A percentile compares a stretch with the other conserved stretches of the same genome.
Conservation (phyloP, 805 yeast genomes). For the Candida quercuum region DNA sequence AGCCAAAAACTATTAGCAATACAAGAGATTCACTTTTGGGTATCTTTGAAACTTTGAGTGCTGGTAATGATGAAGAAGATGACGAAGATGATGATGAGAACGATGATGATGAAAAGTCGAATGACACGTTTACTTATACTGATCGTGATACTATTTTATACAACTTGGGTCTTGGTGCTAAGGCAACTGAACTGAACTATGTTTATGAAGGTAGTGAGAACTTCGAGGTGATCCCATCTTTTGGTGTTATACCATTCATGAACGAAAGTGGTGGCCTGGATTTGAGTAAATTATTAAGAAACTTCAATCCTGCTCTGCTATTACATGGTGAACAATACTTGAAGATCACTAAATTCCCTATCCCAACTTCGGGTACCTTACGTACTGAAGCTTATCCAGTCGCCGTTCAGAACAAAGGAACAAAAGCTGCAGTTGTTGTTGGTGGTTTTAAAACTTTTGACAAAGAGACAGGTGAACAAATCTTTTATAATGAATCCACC, state of each 20-base stretch:
- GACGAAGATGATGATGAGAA: slow-evolving; percentile 36
- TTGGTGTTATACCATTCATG: slow-evolving; percentile 86
- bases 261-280: slow-evolving; percentile 52
- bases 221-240: slow-evolving; percentile 84
- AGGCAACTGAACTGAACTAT: slow-evolving; percentile 67
- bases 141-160: slow-evolving; percentile 74
- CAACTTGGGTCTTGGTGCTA: slow-evolving; percentile 88
- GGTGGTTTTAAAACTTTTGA: slow-evolving; percentile 71
- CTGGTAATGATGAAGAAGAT: slow-evolving; percentile 32
- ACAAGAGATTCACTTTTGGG: slow-evolving; percentile 79
- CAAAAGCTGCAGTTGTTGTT: slow-evolving; percentile 71
- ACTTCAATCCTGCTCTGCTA: slow-evolving; percentile 84
- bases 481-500: slow-evolving; percentile 80
- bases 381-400: slow-evolving; percentile 62
- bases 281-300: slow-evolving; percentile 57
- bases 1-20: slow-evolving; percentile 47
- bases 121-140: slow-evolving; percentile 47
- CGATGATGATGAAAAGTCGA: slow-evolving; percentile 36
- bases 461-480: slow-evolving; percentile 55
- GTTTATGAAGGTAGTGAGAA: slow-evolving; percentile 70
- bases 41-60: slow-evolving; percentile 57
- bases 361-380: slow-evolving; percentile 66
- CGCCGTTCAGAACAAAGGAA: slow-evolving; percentile 77
- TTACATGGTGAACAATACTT: slow-evolving; percentile 95
- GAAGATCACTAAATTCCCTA: slow-evolving; percentile 67